Percentiles rank a stretch among this genome's conserved stretches.
Evolutionary conservation across 371 early-diverging fungal genomes (phyloP).

Genomic region (Hamiltosporidium magnivora): DNA sequence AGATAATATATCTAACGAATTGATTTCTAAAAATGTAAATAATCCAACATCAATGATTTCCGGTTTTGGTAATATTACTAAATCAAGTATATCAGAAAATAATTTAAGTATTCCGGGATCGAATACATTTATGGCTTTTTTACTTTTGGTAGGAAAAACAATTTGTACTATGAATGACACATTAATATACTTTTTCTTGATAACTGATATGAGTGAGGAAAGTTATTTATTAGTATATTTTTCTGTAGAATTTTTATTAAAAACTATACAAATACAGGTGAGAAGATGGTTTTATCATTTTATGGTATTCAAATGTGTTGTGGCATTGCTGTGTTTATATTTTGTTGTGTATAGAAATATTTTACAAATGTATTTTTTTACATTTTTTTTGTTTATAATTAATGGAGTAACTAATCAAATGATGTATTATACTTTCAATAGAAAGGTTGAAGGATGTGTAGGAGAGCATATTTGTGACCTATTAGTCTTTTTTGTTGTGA

Average conservation of each 20-base stretch:
- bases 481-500: neutral
- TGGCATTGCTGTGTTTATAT: neutral
- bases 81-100: no score
- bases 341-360: neutral
- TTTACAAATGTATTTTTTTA: neutral
- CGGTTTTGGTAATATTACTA: no score
- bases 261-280: neutral
- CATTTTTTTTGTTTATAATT: neutral
- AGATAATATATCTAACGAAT: no score
- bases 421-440: neutral
- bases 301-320: neutral
- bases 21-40: no score
- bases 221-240: constrained; percentile 2
- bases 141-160: neutral
- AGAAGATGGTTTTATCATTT: neutral
- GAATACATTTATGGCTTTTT: neutral
- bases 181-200: constrained; percentile 2
- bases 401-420: neutral
- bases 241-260: neutral
- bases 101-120: no score
- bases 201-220: neutral
- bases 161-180: neutral
- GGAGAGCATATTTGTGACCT: neutral
- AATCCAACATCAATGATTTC: no score
- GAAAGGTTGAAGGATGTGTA: neutral